Evolutionary conservation across 192 early-diverging fungal species (phyloP).

Genomic region (Allomyces macrogynus): DNA sequence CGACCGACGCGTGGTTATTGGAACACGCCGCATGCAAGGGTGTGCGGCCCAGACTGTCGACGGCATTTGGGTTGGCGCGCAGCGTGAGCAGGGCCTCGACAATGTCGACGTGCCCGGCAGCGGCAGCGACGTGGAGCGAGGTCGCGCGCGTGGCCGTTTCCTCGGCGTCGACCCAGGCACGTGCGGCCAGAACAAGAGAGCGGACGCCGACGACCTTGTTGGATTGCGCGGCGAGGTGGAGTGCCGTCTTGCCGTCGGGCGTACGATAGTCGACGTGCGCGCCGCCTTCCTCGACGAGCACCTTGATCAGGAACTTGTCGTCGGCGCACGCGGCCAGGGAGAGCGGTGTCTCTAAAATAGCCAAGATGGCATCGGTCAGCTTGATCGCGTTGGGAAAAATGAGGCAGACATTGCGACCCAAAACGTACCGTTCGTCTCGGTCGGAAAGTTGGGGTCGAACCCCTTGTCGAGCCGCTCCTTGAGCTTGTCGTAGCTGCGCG

Average conservation of each 20-base stretch:
- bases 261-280: neutral
- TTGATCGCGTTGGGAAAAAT: neutral
- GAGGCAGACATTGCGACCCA: neutral
- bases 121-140: neutral
- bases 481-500: neutral
- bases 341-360: neutral
- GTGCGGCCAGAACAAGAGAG: neutral
- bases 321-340: neutral
- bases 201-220: neutral
- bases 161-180: neutral
- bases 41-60: neutral
- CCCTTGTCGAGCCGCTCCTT: neutral
- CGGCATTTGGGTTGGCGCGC: neutral
- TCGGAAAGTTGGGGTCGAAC: neutral
- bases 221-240: neutral
- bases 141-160: neutral
- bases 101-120: neutral
- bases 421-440: neutral
- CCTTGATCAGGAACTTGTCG: neutral
- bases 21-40: neutral
- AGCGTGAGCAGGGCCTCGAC: neutral
- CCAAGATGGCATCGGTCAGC: no score
- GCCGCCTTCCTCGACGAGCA: neutral
- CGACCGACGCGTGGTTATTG: neutral
- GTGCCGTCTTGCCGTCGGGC: neutral